Evolutionary conservation across 495 filamentous ascomycete genomes (phyloP), one percentile per base, ranked within the genome.

Genomic region (Chaetomidium leptoderma): DNA sequence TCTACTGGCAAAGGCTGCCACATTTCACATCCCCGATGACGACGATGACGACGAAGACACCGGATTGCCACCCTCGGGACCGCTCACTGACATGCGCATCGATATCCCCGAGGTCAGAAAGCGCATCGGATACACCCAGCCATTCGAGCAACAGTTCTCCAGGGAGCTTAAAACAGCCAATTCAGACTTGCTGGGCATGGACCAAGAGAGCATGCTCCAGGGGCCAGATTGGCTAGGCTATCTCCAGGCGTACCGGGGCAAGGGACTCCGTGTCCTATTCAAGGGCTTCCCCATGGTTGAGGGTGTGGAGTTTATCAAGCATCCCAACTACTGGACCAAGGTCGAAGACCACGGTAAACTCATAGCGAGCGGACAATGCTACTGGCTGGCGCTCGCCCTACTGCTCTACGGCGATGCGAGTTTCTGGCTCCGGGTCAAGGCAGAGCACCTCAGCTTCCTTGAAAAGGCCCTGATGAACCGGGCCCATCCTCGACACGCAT

Each of bases 381-480:
- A 63, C 55, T 62, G 59, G 60, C 23, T 47, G 17, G 17, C 66
- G 9, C 9, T 62, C 1, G 61, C 64, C 19, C 37, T 66, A 1
- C 42, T 64, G 3, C 1, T 66, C 10, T 66, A 61, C 37, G 68
- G 68, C 23, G 60, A 36, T 9, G 19, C 58, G 14, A 32, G 29
- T 39, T 44, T 23, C 26, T 70, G 68, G 68, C 32, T 65, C 6
- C 53, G 58, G 6, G 62, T 70, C 57, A 70, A 70, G 33, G 66
- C 68, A 4, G 64, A 69, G 42, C 68, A 70, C 46, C 56, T 66
- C 14, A 39, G 19, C 6, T 62, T 45, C 36, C 26, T 65, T 3
- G 57, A 61, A 19, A 49, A 42, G 32, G 60, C 64, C 11, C 50
- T 70, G 3, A 10, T 3, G 11, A 57, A 62, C 53, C 39, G 27